phyloP scores from a whole-genome alignment of 2,329 filamentous ascomycete species.

The Aspergillus bombycis region DNA sequence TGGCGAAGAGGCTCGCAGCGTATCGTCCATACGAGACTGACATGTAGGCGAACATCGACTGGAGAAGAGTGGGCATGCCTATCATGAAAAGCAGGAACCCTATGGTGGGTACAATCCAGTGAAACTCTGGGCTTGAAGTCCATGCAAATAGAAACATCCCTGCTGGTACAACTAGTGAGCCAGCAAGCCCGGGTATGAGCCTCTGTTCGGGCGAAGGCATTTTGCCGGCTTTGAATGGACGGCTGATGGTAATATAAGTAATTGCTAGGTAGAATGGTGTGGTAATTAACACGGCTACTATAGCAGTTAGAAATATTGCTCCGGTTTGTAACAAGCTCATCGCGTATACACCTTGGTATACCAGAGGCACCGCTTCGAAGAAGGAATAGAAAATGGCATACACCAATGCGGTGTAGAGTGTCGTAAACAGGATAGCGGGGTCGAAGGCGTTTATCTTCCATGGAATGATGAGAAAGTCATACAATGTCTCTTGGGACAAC shows the following conservation, averaged over 20 bases:
- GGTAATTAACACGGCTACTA: neutral
- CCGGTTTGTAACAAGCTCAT: neutral
- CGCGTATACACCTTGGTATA: neutral
- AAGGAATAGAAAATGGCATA: constrained; percentile 7
- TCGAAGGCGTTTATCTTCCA: neutral
- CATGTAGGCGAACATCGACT: neutral
- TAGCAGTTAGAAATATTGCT: neutral
- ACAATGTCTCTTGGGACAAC: neutral
- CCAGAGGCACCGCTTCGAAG: constrained; percentile 8
- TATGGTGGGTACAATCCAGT: neutral
- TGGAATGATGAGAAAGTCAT: neutral
- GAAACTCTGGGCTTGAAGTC: neutral
- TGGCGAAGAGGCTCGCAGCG: neutral
- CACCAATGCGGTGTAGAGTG: neutral
- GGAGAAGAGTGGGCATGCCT: neutral
- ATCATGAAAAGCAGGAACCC: neutral
- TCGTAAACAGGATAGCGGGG: neutral
- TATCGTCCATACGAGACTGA: neutral
- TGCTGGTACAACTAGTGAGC: neutral
- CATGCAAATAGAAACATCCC: neutral
- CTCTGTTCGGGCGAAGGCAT: neutral
- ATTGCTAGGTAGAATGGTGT: neutral
- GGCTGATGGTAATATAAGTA: neutral
- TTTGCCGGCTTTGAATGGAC: neutral
- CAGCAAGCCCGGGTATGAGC: neutral